Percentiles rank a stretch among this genome's conserved stretches.
Evolutionary conservation across 306 rosid species (phyloP).

Genomic region (Cajanus cajan): DNA sequence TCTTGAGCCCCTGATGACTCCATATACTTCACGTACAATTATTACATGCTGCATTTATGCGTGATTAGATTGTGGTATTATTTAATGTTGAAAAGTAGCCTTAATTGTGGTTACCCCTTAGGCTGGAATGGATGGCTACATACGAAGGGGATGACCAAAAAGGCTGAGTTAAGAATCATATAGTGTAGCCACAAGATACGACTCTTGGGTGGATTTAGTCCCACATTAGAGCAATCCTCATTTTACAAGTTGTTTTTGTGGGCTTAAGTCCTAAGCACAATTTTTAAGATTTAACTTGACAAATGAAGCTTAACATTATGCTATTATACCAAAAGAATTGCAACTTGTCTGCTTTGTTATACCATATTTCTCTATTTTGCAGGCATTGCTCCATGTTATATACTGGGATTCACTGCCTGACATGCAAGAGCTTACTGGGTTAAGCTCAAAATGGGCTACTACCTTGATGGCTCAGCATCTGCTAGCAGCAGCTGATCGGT

Average conservation of each 20-base stretch:
- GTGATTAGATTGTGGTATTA: constrained; percentile 24
- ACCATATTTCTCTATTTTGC: constrained; percentile 28
- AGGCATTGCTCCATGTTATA: constrained; percentile 78
- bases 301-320: constrained; percentile 22
- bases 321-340: constrained; percentile 12
- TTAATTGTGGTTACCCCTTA: no score
- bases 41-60: background rate
- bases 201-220: no score
- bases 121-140: no score
- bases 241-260: no score
- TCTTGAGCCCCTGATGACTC: background rate
- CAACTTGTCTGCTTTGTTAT: constrained; percentile 26
- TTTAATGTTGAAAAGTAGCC: background rate
- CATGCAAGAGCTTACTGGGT: constrained; percentile 69
- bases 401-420: constrained; percentile 83
- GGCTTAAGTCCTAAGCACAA: no score
- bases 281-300: background rate
- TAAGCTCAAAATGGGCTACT: constrained; percentile 61
- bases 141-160: no score
- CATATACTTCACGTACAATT: background rate
- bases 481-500: constrained; percentile 86
- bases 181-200: no score
- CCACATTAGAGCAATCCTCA: no score
- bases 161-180: no score
- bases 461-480: constrained; percentile 87